Evolutionary conservation across 1,284 basidiomycete genomes (phyloP), one percentile per base, ranked within the genome.

Genomic region (Agroathelia rolfsii): DNA sequence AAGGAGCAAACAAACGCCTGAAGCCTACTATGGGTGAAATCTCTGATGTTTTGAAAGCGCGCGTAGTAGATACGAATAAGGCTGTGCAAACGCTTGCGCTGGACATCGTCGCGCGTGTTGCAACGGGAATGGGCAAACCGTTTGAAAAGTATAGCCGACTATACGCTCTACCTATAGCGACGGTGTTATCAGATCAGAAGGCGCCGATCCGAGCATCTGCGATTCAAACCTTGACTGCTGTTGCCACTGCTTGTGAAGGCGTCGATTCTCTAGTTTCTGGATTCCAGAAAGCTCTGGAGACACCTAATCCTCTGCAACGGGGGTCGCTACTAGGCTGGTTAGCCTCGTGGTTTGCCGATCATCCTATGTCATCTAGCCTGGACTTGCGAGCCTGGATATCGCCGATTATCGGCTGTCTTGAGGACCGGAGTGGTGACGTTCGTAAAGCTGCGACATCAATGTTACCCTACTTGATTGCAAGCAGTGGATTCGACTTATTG

Each of bases 11-110:
- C 53, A 90, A 93, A 45, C 78, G 95, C 6, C 55, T 99, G 36
- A 96, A 97, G 55, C 74, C 87, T 7, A 75, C 63, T 20, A 88
- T 98, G 79, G 87, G 88, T 34, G 95, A 98, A 49, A 86, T 99
- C 33, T 80, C 76, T 0, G 79, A 81, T 45, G 76, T 93, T 3
- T 63, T 99, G 41, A 96, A 95, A 56, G 76, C 79, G 18, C 76
- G 95, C 38, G 79, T 95, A 26, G 75, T 72, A 8, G 95, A 99
- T 53, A 84, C 83, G 31, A 99, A 99, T 61, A 87, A 98, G 51
- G 78, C 86, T 13, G 93, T 97, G 31, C 93, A 97, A 54, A 64
- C 70, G 17, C 68, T 96, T 27, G 87, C 94, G 12, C 69, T 99
- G 13, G 92, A 95, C 48, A 82, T 95, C 38, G 78, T 96, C 33